Base-by-base conservation (phyloP, 768 basidiomycete genomes). In the Austroboletus eburneus region DNA sequence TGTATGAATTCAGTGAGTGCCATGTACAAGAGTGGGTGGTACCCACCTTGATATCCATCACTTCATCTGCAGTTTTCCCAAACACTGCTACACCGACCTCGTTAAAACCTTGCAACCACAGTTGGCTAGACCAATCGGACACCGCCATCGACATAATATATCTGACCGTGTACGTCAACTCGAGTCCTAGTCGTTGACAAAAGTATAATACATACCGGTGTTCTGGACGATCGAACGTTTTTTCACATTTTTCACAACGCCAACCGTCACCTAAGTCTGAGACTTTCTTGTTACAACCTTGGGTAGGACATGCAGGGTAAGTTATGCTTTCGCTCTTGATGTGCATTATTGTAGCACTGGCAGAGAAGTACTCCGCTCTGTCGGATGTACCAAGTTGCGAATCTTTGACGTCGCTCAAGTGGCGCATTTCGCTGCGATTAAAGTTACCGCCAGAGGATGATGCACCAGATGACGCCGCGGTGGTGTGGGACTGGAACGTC, bases 41-140 rank as follows among this genome's bases (percentile, higher is more conserved):
- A 22, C 44, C 5, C 41, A 87, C 90, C 73, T 78, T 87, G 51
- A 92, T 73, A n/a, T 73, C 75, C 45, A 83, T 66, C 35, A 98
- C 63, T 13, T 93, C 84, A 56, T 92, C 80, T 10, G 91, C 95
- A 25, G 78, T 69, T 70, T 81, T 84, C 22, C 80, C 86, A 51
- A 97, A 83, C 14, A 99, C 67, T 4, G 72, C 69, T 43, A 81
- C 65, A 5, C 92, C 96, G 27, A 86, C 80, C 6, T 98, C 95
- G 62, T 99, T 95, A 75, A 99, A 99, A 4, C 88, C 91, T 52
- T 90, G 89, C 37, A 97, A 71, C 95, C 95, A 98, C 16, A 82
- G 77, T 65, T 94, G 90, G 18, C 82, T 84, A 16, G 91, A 88
- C 70, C 83, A 79, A 65, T 99, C 96, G n/a, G 90, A 79, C 3